Conservation (phyloP, 345 rosid genomes). For the Triadica sebifera region DNA sequence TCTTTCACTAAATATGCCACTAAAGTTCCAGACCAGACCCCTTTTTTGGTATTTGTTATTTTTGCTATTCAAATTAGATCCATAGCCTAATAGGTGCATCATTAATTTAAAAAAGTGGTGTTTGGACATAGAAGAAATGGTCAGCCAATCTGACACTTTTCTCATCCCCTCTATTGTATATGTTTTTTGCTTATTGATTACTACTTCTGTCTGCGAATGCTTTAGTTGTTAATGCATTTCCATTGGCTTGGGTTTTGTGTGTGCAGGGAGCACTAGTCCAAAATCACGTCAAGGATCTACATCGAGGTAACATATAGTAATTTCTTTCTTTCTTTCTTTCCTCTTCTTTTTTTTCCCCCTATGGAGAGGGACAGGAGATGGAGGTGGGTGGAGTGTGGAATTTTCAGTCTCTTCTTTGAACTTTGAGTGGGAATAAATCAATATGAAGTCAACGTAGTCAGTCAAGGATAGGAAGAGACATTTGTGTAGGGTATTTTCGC, state of each 20-base stretch:
- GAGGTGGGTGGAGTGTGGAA: background rate
- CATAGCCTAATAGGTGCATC: slow-evolving; percentile 2
- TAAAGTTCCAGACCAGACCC: background rate
- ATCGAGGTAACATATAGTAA: slow-evolving; percentile 41
- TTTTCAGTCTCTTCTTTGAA: background rate
- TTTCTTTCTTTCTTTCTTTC: background rate
- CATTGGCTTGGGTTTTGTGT: background rate
- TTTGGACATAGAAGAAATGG: background rate
- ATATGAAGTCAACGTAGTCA: background rate
- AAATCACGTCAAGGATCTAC: slow-evolving; percentile 38
- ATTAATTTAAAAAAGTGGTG: background rate
- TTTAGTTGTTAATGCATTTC: slow-evolving; percentile 11
- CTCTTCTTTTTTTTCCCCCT: background rate
- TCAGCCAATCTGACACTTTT: background rate
- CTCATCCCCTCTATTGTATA: background rate
- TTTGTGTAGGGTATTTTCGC: background rate
- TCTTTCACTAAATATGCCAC: background rate
- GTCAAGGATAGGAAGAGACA: background rate
- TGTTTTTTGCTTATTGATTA: slow-evolving; percentile 12
- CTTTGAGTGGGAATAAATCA: background rate
- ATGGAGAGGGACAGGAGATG: background rate
- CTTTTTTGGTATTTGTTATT: background rate
- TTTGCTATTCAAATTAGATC: background rate
- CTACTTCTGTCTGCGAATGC: slow-evolving; percentile 15
- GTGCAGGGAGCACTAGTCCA: slow-evolving; percentile 54